These are phyloP conservation scores for Alternaria conjuncta DNA, from an alignment of 2,329 filamentous ascomycete species.

Conservation along the genomic window DNA sequence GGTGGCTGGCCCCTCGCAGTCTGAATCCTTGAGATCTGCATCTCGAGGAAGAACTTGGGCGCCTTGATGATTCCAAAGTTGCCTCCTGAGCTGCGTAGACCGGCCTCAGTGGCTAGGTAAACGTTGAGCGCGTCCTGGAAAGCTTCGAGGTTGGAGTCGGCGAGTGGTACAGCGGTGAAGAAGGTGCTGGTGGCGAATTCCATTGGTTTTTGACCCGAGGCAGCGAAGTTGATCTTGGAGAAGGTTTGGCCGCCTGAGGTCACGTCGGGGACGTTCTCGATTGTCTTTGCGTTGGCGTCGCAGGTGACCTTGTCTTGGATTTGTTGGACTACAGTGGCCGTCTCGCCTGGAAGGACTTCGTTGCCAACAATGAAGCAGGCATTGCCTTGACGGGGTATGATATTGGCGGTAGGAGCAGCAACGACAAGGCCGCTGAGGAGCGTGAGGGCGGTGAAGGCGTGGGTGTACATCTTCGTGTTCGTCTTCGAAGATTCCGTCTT, in stretches of 20 bases:
- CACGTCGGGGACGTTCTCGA: conserved; percentile 64
- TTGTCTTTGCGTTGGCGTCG: conserved; percentile 55
- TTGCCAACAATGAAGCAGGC: conserved; percentile 64
- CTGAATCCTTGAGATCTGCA: conserved; percentile 65
- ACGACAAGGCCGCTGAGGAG: conserved; percentile 20
- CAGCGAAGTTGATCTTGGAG: conserved; percentile 63
- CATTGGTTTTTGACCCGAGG: conserved; percentile 57
- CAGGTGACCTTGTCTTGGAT: conserved; percentile 60
- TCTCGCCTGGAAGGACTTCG: conserved; percentile 59
- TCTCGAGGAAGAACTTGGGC: conserved; percentile 68
- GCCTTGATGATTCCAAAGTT: conserved; percentile 62
- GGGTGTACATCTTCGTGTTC: conserved; percentile 21
- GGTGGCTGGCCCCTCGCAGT: conserved; percentile 65
- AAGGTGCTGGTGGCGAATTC: conserved; percentile 63
- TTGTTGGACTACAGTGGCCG: conserved; percentile 51
- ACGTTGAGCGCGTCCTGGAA: conserved; percentile 63
- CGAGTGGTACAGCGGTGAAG: conserved; percentile 59
- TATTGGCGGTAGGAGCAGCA: conserved; percentile 18
- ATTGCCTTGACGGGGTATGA: conserved; percentile 23
- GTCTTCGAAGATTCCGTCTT: background rate
- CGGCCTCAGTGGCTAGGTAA: conserved; percentile 67
- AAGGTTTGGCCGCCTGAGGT: conserved; percentile 59
- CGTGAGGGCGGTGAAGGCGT: conserved; percentile 15
- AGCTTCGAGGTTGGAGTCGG: conserved; percentile 56
- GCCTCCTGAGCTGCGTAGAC: conserved; percentile 61